Evolutionary conservation across 768 basidiomycete species (phyloP), one percentile per base, ranked within the genome.

Genomic region (Strobilomyces dryophilus): DNA sequence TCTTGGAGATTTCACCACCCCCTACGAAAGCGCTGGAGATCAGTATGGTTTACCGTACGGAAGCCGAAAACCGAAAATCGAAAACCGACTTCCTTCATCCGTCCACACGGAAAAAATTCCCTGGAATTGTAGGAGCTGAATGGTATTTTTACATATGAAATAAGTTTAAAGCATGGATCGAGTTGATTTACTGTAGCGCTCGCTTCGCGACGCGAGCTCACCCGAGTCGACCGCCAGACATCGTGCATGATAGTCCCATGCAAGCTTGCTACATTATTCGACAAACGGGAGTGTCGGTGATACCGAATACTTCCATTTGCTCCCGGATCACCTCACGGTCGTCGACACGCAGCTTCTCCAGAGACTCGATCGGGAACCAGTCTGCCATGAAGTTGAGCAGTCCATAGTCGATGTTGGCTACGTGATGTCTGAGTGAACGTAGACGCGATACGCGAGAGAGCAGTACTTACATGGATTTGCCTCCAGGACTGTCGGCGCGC

Each of bases 281-380:
- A 59, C 82, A 83, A 8, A 52, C 41, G 51, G 64, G 40, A 20
- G 2, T 36, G 8, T 49, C 57, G 8, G 47, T 71, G 27, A 91
- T 58, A 8, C 89, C 87, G 31, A 90, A 62, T 60, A 84, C 85
- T 53, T 76, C 70, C 18, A 87, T 64, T 61, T 89, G 78, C 69
- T 95, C 92, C 42, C 76, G 69, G 0, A 80, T 76, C 0, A 85
- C 82, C 66, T 97, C 94, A 45, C 71, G 74, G 66, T 89, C 84
- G 66, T 94, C 93, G 57, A 81, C 77, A 60, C 78, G 81, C 43
- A 82, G 71, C 66, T 97, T 97, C 61, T 77, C 77, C 53, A 76
- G 81, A 15, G 91, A 77, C 66, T 97, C 95, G 14, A 80, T 64
- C 0, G 95, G 92, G 68, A 98, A 98, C 92, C 92, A 97, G 60